Evolutionary conservation across 345 rosid genomes (phyloP), one percentile per base, ranked within the genome.

Genomic region (Murraya koenigii): DNA sequence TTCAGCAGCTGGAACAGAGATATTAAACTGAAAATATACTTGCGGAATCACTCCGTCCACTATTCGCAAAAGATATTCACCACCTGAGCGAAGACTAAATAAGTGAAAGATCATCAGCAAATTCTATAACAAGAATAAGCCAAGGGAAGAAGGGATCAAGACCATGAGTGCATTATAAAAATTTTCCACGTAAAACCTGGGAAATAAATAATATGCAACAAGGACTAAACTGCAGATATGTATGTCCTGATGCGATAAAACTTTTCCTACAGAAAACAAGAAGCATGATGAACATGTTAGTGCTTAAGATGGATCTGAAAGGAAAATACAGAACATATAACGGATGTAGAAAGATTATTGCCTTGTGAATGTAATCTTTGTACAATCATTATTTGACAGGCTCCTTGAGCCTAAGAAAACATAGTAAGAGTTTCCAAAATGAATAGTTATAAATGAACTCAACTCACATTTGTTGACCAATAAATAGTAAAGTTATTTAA

Each of bases 31-130:
- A 80, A 89, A 83, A 85, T 74, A 93, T 49, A 72, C 82, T 66
- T 75, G 86, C 44, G 97, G 98, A 74, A 90, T 80, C 30, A 94
- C 92, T 80, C 91, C 93, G 64, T 84, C 83, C 33, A 92, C 97
- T 80, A 89, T 87, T 85, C 88, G 97, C 76, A 90, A 80, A 25
- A 90, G 85, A 81, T 80, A 87, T 78, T 93, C 93, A 85, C 88
- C 91, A 84, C 91, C 91, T 81, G 89, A 89, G 74, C 89, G 89
- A 80, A 91, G 88, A 82, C 93, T 91, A 82, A 72, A 69, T 76
- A 69, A 71, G 78, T 47, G 58, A 79, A 78, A 79, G 55, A 69
- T 69, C 28, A 81, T 87, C 84, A 90, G 88, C 70, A 78, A 82
- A 66, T 49, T 75, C 41, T 72, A 75, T 26, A 14, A 80, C 38